Base-by-base conservation (phyloP, 495 filamentous ascomycete species). In the Penicillium angulare region DNA sequence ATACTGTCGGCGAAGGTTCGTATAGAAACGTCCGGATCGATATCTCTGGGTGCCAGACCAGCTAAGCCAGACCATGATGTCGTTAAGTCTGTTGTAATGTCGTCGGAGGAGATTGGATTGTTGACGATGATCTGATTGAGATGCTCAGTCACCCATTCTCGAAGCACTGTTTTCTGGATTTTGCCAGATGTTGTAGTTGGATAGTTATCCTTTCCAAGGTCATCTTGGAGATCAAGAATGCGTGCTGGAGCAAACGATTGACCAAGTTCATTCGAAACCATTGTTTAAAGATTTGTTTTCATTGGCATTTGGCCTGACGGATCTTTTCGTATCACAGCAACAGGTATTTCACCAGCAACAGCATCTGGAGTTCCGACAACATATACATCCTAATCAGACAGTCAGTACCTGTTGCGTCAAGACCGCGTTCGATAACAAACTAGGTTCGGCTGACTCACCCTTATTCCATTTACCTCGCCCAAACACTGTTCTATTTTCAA, bases 131-230 rank as follows among this genome's bases (percentile, higher is more conserved):
- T 17, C 5, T 36, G 33, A 21, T 44, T 17, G 12, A 69, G 38
- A 47, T 62, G 42, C 27, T 56, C 24, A 34, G 46, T 22, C 49
- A 55, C n/a, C 33, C 41, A 44, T 35, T 52, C 42, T 35, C 52
- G 58, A 16, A 71, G 52, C 16, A 46, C 44, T 13, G 52, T 38
- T 53, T 73, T 73, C 34, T 61, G 53, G 21, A 71, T 50, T 47
- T 76, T 76, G 20, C 73, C 73, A 6, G 66, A 56, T 7, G 60
- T 52, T 4, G 71, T 76, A 16, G 49, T 49, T 3, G 72, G 72
- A 35, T 65, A 71, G 8, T 49, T 49, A 0, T 65, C 56, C 7
- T 69, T 29, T 6, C 55, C 63, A 4, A 74, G 50, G 16, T 72
- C 58, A 36, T 36, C 15, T 4, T 36, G n/a, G 26, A 75, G 51